Conservation (phyloP, 2,329 filamentous ascomycete genomes). For the Colletotrichum phormii region DNA sequence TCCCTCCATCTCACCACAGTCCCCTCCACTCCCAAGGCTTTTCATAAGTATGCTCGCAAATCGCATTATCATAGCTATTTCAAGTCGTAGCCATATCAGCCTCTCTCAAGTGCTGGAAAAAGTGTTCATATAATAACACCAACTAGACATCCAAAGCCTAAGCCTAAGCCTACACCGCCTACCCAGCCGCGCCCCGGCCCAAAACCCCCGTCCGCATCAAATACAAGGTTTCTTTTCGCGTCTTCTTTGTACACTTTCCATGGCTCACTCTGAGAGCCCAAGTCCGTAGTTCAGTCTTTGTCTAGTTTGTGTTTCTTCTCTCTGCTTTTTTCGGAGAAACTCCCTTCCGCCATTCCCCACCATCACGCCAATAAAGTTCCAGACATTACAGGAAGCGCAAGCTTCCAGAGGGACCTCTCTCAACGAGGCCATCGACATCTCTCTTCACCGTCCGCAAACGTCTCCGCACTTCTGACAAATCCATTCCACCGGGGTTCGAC, state of each 20-base stretch:
- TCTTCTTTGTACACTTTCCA: constrained; percentile 31
- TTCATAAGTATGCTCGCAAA: not conserved
- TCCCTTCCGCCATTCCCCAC: not conserved
- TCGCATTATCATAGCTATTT: not conserved
- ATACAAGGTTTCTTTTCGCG: constrained; percentile 21
- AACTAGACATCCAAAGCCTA: constrained; percentile 28
- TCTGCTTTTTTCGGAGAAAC: not conserved
- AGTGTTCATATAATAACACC: constrained; percentile 12
- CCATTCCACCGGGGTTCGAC: constrained; percentile 57
- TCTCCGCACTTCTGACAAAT: constrained; percentile 56
- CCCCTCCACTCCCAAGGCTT: not conserved
- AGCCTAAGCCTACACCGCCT: constrained; percentile 35
- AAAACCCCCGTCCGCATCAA: constrained; percentile 26
- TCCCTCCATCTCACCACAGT: not conserved
- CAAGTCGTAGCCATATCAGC: not conserved
- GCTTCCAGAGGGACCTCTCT: constrained; percentile 54
- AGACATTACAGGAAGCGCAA: constrained; percentile 57
- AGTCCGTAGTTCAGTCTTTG: constrained; percentile 12
- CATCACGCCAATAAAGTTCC: constrained; percentile 1
- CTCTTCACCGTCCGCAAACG: constrained; percentile 56
- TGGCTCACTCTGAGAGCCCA: not conserved
- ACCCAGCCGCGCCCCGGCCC: constrained; percentile 32
- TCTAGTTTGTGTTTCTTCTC: constrained; percentile 9
- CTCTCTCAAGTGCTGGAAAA: constrained; percentile 7
- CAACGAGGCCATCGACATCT: constrained; percentile 57